Percentiles rank a stretch among this genome's conserved stretches.
Conservation (phyloP, 345 rosid species). For the Lepidium sativum region DNA sequence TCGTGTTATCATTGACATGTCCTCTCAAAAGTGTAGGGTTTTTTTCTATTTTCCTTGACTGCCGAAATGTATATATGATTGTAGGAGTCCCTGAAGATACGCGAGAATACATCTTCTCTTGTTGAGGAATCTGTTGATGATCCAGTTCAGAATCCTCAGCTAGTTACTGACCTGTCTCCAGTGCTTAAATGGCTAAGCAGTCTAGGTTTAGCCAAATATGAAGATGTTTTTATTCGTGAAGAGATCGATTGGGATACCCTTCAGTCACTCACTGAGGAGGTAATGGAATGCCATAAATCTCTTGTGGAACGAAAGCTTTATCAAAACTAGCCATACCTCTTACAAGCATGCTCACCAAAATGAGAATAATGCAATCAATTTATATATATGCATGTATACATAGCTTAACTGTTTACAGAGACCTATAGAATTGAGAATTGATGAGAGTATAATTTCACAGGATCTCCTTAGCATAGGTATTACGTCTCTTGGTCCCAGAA, state of each 20-base stretch:
- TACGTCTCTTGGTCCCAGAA: conserved; percentile 87
- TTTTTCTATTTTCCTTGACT: background rate
- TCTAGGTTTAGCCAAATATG: conserved; percentile 63
- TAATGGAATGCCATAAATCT: background rate
- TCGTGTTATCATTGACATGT: background rate
- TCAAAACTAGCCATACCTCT: background rate
- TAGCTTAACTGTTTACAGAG: background rate
- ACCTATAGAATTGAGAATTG: background rate
- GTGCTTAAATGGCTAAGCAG: conserved; percentile 54
- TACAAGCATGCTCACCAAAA: too few species aligned
- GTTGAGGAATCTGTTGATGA: conserved; percentile 27
- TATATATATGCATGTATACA: background rate
- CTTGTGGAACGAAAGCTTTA: background rate
- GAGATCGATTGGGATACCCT: conserved; percentile 94
- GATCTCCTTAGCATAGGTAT: conserved; percentile 74
- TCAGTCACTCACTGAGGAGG: conserved; percentile 82
- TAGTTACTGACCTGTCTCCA: conserved; percentile 46
- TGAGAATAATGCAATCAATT: background rate
- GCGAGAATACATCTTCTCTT: conserved; percentile 9
- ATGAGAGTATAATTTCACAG: conserved; percentile 23
- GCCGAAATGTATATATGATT: background rate
- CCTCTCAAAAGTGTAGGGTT: background rate
- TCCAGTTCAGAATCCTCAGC: conserved; percentile 31
- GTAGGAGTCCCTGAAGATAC: conserved; percentile 32
- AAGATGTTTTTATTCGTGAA: conserved; percentile 58